Evolutionary conservation across 23 red algal species (phyloP), one percentile per base, ranked within the genome.

Genomic region (Gracilariopsis chorda): DNA sequence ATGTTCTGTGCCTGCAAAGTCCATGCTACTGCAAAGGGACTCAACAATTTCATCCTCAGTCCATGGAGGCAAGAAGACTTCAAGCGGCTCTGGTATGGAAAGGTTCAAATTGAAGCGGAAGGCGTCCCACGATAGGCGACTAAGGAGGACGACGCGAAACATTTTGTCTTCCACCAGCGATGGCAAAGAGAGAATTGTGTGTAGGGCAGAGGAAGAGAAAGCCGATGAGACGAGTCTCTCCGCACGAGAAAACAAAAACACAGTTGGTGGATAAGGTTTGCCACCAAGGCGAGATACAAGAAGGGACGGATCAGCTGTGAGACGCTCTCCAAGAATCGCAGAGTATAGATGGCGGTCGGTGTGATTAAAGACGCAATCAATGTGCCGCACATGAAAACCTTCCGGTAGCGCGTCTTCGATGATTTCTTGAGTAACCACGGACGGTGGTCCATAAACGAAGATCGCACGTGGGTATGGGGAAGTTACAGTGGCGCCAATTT

Each of bases 281-380:
- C 20, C 7, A 29, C 29, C 40, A 13, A 83, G 78, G 9, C 78
- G 78, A 61, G 78, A 59, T 10, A 83, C 28, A 20, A 83, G 42
- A 60, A 40, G 59, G 51, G 47, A 63, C n/a, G 59, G 56, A 33
- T 83, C 78, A 83, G 53, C 53, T 21, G 78, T 36, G 47, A 73
- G 28, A 56, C 30, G 36, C 55, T 67, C 58, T 34, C 35, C 49
- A 20, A 70, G 36, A 59, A 70, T 52, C 9, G 82, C 62, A 1
- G 82, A 67, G 82, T 64, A 87, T 20, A 87, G 35, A 70, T 27
- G 62, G 21, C 82, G 63, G 39, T 87, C 82, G 4, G 62, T 70
- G 64, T 87, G 63, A 42, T 67, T 55, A 19, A 87, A 53, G 29
- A 87, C 65, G 42, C 82, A 87, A 42, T 87, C 82, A 53, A 87